phyloP scores from a whole-genome alignment of 441 rosid species.

The Eruca vesicaria region DNA sequence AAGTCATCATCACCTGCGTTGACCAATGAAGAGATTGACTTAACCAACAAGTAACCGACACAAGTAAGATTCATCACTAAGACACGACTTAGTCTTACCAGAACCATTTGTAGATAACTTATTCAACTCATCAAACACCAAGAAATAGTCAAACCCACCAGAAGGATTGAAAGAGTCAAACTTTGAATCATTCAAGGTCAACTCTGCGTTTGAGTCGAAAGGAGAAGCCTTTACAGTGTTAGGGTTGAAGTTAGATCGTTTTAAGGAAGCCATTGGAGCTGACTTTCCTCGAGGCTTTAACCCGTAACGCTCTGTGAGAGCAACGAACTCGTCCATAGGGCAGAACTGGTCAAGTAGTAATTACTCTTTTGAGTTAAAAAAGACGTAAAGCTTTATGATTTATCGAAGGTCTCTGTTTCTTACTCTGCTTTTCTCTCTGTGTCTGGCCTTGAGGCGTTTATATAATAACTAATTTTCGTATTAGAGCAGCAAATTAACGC shows the following conservation, averaged over 20 bases:
- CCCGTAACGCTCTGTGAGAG: constrained; percentile 1
- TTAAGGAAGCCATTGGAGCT: not conserved
- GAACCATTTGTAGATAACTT: not conserved
- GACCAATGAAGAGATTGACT: not conserved
- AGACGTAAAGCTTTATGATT: not conserved
- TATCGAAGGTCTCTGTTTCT: not conserved
- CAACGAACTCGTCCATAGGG: constrained; percentile 5
- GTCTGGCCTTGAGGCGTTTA: too few relatives aligned
- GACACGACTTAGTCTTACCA: not conserved
- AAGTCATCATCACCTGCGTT: not conserved
- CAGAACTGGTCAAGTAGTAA: not conserved
- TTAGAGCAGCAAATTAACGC: too few relatives aligned
- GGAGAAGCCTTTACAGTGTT: not conserved
- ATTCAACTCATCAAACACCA: not conserved
- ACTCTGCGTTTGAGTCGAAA: not conserved
- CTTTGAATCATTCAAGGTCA: not conserved
- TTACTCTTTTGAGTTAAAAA: not conserved
- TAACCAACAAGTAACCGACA: not conserved
- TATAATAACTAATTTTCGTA: too few relatives aligned
- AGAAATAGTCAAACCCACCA: not conserved
- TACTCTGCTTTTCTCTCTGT: not conserved
- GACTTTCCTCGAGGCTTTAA: constrained; percentile 12
- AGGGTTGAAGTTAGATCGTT: not conserved
- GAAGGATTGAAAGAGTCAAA: not conserved
- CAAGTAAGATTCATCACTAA: not conserved